Evolutionary conservation across 352 stramenopile genomes (phyloP).

Genomic region (Phytopythium montanum): DNA sequence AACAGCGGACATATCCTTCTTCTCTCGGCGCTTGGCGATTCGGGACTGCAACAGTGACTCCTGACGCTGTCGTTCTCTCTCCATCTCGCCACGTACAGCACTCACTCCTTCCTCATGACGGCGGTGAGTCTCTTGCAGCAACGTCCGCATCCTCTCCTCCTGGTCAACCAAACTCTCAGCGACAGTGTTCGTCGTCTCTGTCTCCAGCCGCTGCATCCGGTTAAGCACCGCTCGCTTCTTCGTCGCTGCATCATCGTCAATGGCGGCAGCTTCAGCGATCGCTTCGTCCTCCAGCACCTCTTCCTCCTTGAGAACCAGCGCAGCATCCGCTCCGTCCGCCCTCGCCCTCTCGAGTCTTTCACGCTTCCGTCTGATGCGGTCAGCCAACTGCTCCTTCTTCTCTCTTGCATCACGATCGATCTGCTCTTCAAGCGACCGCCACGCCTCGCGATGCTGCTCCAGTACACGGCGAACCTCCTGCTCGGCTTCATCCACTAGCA

Average conservation of each 20-base stretch:
- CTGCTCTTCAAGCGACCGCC: slow-evolving; percentile 20
- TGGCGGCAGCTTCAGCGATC: slow-evolving; percentile 6
- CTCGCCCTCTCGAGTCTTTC: slow-evolving; percentile 5
- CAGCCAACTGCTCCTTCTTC: slow-evolving; percentile 26
- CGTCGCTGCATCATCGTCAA: slow-evolving; percentile 16
- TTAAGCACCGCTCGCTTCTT: slow-evolving; percentile 13
- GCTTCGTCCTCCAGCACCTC: slow-evolving; percentile 18
- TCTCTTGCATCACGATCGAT: slow-evolving; percentile 26
- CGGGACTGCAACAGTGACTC: slow-evolving; percentile 24
- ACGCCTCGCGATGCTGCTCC: slow-evolving; percentile 29
- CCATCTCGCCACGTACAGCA: slow-evolving; percentile 13
- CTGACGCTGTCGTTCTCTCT: slow-evolving; percentile 26
- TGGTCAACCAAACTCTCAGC: slow-evolving; percentile 9
- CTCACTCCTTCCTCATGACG: slow-evolving; percentile 15
- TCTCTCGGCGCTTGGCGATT: slow-evolving; percentile 18
- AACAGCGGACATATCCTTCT: not conserved
- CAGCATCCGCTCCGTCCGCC: slow-evolving; percentile 6
- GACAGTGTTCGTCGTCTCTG: slow-evolving; percentile 13
- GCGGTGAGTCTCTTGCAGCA: slow-evolving; percentile 15
- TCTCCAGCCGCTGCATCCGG: slow-evolving; percentile 9
- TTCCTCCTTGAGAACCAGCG: not conserved
- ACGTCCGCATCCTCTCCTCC: slow-evolving; percentile 15
- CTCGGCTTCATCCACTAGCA: slow-evolving; percentile 16
- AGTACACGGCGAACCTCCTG: slow-evolving; percentile 25
- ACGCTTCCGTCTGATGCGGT: slow-evolving; percentile 34